Conservation (phyloP, 2,329 filamentous ascomycete species). For the Neoascochyta sp. region DNA sequence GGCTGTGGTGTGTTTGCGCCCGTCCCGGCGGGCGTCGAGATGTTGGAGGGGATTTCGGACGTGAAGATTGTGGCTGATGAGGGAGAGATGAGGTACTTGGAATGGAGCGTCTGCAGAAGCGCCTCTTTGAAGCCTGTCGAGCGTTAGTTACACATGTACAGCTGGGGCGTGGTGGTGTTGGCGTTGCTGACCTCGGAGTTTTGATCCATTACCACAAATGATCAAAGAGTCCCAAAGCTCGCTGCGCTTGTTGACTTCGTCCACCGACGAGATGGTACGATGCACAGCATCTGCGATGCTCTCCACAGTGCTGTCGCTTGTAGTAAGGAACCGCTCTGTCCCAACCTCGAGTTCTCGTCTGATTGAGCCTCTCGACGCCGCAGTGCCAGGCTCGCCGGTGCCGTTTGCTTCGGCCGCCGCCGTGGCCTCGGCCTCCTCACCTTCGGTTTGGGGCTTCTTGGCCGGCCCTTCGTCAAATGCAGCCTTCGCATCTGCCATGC, state of each 20-base stretch:
- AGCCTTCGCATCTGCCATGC: constrained; percentile 50
- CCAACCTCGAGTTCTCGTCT: constrained; percentile 70
- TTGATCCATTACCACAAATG: constrained; percentile 83
- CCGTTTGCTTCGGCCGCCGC: constrained; percentile 30
- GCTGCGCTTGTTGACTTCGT: constrained; percentile 78
- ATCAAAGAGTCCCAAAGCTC: constrained; percentile 89
- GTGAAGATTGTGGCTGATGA: constrained; percentile 95
- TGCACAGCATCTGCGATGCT: constrained; percentile 81
- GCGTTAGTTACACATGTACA: constrained; percentile 39
- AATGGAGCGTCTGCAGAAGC: constrained; percentile 71
- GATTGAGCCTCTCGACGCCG: constrained; percentile 31
- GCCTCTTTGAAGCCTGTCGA: constrained; percentile 76
- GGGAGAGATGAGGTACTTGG: constrained; percentile 85
- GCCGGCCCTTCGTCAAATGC: constrained; percentile 48
- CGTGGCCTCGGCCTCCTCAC: constrained; percentile 25
- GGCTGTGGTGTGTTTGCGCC: constrained; percentile 84
- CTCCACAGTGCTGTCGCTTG: constrained; percentile 70
- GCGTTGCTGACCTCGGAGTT: constrained; percentile 52
- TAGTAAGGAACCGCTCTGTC: constrained; percentile 64
- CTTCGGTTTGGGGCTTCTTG: constrained; percentile 38
- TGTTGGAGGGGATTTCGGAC: constrained; percentile 88
- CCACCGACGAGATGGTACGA: constrained; percentile 74
- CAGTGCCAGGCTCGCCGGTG: constrained; percentile 11
- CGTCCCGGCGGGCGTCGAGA: constrained; percentile 85
- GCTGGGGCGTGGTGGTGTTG: not conserved